Conservation (phyloP, 2,329 filamentous ascomycete species). For the Fusarium guadeloupense region DNA sequence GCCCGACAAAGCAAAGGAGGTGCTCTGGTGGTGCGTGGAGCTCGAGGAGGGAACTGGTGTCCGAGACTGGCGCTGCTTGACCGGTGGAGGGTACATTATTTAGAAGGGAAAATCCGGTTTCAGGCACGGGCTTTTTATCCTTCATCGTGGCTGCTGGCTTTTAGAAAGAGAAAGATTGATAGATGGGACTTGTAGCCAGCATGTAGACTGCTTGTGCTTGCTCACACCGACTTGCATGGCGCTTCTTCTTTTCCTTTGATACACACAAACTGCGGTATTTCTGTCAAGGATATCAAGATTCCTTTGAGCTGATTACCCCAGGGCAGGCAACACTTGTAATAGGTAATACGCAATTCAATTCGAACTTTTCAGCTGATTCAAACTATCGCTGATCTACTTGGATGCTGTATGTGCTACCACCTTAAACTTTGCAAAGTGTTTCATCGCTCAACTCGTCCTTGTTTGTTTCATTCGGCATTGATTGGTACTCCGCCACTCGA, state of each 20-base stretch:
- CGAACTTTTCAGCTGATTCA: background rate
- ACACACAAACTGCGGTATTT: slow-evolving; percentile 8
- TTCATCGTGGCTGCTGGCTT: background rate
- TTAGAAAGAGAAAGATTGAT: slow-evolving; percentile 8
- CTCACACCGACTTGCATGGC: background rate
- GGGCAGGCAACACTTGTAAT: slow-evolving; percentile 5
- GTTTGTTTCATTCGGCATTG: no score
- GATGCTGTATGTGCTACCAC: background rate
- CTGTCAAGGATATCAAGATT: slow-evolving; percentile 20
- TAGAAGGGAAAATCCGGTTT: slow-evolving; percentile 24
- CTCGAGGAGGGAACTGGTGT: slow-evolving; percentile 86
- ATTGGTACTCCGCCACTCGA: no score
- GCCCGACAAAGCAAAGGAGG: slow-evolving; percentile 86
- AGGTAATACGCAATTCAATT: slow-evolving; percentile 6
- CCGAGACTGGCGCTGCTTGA: slow-evolving; percentile 79
- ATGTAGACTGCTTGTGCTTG: background rate
- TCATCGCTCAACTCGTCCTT: no score
- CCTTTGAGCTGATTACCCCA: slow-evolving; percentile 2
- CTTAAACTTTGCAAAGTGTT: no score
- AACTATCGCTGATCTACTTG: background rate
- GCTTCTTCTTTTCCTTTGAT: slow-evolving; percentile 7
- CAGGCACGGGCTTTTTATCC: background rate
- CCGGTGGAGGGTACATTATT: slow-evolving; percentile 70
- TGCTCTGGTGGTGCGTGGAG: slow-evolving; percentile 97
- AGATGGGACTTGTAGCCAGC: background rate